Evolutionary conservation across 225 moss, liverwort and hornwort genomes (phyloP).

Genomic region (Pseudoscleropodium purum): DNA sequence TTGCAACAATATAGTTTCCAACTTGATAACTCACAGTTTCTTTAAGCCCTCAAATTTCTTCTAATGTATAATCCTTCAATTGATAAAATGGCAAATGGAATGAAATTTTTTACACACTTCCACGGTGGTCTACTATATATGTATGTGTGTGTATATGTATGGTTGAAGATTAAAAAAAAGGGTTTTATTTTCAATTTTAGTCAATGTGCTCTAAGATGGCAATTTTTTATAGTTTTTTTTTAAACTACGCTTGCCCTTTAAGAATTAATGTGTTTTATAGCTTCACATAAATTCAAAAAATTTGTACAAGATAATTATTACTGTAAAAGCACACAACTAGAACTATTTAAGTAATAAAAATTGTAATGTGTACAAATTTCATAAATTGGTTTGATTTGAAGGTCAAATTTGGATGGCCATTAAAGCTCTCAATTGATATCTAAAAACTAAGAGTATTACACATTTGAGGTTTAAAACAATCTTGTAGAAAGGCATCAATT

Average conservation of each 20-base stretch:
- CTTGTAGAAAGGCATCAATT: accelerated
- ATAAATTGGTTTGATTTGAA: too few relatives aligned
- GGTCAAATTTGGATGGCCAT: background rate
- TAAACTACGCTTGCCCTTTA: accelerated
- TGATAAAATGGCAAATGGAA: too few relatives aligned
- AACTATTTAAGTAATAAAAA: too few relatives aligned
- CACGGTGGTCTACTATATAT: accelerated
- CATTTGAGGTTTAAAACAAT: accelerated
- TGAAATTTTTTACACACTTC: background rate
- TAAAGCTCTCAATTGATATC: background rate
- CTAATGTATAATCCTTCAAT: background rate
- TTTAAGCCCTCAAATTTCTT: too few relatives aligned
- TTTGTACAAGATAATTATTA: background rate
- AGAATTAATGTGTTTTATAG: accelerated
- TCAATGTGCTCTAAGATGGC: too few relatives aligned
- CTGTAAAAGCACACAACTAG: accelerated
- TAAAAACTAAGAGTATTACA: accelerated
- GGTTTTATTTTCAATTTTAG: background rate
- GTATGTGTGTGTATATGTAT: too few relatives aligned
- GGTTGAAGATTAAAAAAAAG: too few relatives aligned
- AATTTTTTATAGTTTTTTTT: background rate
- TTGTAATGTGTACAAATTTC: background rate
- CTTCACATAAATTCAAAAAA: background rate
- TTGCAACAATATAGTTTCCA: too few relatives aligned
- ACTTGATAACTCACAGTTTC: too few relatives aligned